Evolutionary conservation across 2,329 filamentous ascomycete genomes (phyloP), one percentile per base, ranked within the genome.

Genomic region (Phyllosticta paracitricarpa): DNA sequence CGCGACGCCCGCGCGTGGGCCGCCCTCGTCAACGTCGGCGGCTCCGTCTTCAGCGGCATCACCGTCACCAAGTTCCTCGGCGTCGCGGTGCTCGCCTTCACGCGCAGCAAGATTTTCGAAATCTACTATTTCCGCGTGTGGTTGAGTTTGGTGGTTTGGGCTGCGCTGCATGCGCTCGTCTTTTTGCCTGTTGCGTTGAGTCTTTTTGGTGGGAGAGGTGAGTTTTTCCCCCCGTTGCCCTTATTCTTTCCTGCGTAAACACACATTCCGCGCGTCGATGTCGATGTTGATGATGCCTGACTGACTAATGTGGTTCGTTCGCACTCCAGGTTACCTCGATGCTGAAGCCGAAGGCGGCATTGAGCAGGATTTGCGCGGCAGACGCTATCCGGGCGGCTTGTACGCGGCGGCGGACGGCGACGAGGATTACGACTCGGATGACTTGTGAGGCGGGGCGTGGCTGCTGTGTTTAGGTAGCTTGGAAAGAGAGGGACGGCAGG

Each of bases 71-170:
- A 99, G 76, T 82, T 99, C 1, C 79, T 99, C 1, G 94, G 94
- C 3, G 93, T 99, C 0, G 87, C 83, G 54, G 94, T 99, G 40
- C 79, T 99, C 22, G 94, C 94, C 0, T 99, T 97, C 70, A 99
- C 94, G 7, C 81, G 89, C 58, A 96, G 90, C 74, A 99, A 97
- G 83, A 99, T 99, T 70, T 99, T 99, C 69, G 95, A 99, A 78
- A 91, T 99, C 62, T 99, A 99, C 77, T 99, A 99, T 76, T 99
- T 99, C 81, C 84, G 94, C 53, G 89, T 99, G 53, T 99, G 94
- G 94, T 79, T 97, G 19, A 88, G 92, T 6, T 82, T 99, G 60
- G 92, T 99, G 10, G 73, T 95, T 9, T 93, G 96, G 73, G 95
- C 92, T 2, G 90, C 90, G 7, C 82, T 87, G 9, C 94, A 99